Conservation (phyloP, 148 eudicot genomes). For the Heliosperma pusillum region DNA sequence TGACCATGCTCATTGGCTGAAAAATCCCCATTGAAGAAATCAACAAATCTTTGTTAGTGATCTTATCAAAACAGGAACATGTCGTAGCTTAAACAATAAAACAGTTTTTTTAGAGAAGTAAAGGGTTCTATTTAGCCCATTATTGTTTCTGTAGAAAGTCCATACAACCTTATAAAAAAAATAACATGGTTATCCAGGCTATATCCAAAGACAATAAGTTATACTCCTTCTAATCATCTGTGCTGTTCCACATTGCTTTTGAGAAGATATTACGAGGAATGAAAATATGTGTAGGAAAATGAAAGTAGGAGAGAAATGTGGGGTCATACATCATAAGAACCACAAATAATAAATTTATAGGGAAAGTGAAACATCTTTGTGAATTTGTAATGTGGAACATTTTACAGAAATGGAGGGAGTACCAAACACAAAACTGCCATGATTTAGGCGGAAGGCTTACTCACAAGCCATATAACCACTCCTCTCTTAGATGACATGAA, state of each 20-base stretch:
- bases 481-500: neutral
- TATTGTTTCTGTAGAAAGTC: neutral
- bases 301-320: too few species aligned
- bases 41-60: neutral
- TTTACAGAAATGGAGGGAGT: too few species aligned
- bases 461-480: neutral
- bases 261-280: too few species aligned
- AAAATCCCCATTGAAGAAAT: constrained; percentile 18
- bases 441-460: constrained; percentile 9
- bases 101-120: neutral
- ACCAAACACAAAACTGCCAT: too few species aligned
- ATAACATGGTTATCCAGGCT: neutral
- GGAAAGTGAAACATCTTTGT: too few species aligned
- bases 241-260: too few species aligned
- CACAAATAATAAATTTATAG: too few species aligned
- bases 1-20: constrained; percentile 82
- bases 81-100: neutral
- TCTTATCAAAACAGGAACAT: constrained; percentile 4
- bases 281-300: too few species aligned
- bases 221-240: too few species aligned
- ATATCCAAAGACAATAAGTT: neutral
- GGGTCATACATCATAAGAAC: too few species aligned
- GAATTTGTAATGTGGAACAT: too few species aligned
- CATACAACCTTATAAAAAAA: neutral
- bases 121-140: neutral